phyloP scores from a whole-genome alignment of 805 yeast genomes.

The Candida sithepensis region DNA sequence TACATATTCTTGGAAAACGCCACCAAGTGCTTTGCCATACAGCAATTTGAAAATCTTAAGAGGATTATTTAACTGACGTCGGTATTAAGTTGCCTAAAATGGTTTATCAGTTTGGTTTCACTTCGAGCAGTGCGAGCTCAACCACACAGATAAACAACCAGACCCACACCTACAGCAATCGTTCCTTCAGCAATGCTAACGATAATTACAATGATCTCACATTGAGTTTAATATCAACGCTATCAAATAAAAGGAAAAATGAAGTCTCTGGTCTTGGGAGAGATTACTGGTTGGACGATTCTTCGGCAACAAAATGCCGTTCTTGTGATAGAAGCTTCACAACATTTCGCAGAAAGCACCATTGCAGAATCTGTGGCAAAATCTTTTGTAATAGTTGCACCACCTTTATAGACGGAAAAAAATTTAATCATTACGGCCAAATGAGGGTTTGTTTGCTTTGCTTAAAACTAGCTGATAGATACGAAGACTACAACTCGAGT shows the following conservation, averaged over 20 bases:
- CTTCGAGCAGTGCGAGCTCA: constrained; percentile 21
- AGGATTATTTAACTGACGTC: too few species aligned
- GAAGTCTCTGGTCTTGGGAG: constrained; percentile 48
- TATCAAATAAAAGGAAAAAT: constrained; percentile 16
- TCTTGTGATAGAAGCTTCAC: constrained; percentile 76
- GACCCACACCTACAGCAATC: constrained; percentile 11
- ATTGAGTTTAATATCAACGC: constrained; percentile 20
- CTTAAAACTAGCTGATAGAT: constrained; percentile 55
- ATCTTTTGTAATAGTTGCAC: constrained; percentile 88
- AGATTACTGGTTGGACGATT: constrained; percentile 96
- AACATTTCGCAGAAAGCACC: constrained; percentile 88
- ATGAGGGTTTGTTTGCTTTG: constrained; percentile 79
- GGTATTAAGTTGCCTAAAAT: too few species aligned
- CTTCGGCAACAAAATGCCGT: constrained; percentile 84
- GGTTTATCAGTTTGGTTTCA: constrained; percentile 8
- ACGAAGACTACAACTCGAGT: constrained; percentile 64
- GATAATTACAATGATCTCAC: constrained; percentile 24
- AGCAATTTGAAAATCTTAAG: too few species aligned
- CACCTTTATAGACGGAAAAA: constrained; percentile 60
- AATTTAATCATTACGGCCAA: constrained; percentile 60
- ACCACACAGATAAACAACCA: constrained; percentile 25
- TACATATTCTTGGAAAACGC: too few species aligned
- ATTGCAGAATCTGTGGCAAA: constrained; percentile 94
- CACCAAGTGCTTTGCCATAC: too few species aligned
- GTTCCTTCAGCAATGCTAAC: constrained; percentile 4